phyloP scores from a whole-genome alignment of 306 rosid genomes.

The Ammopiptanthus mongolicus region DNA sequence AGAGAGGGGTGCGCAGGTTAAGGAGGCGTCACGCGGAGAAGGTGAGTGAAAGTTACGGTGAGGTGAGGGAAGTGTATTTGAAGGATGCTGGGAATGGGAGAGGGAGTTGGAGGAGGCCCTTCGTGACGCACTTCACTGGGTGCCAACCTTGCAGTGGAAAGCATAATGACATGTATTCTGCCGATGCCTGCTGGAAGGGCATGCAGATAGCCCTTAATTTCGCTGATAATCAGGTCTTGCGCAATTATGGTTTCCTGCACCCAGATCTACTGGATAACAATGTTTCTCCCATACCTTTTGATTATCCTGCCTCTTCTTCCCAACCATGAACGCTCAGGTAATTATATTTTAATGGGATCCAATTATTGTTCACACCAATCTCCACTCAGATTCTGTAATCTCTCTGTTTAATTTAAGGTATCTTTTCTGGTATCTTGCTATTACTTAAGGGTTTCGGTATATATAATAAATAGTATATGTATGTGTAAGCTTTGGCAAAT shows the following conservation, averaged over 20 bases:
- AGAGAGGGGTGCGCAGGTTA: constrained; percentile 27
- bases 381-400: constrained; percentile 20
- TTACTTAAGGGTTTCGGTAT: background rate
- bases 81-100: constrained; percentile 39
- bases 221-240: constrained; percentile 83
- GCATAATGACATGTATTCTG: constrained; percentile 56
- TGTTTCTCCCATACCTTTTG: constrained; percentile 49
- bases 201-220: constrained; percentile 64
- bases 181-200: constrained; percentile 64
- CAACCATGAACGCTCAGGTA: constrained; percentile 8
- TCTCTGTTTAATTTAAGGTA: too few species aligned
- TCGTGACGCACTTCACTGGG: constrained; percentile 81
- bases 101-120: constrained; percentile 68
- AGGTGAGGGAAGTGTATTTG: constrained; percentile 41
- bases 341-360: background rate
- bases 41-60: constrained; percentile 58
- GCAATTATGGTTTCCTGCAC: constrained; percentile 55
- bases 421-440: background rate
- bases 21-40: constrained; percentile 77
- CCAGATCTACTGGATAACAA: constrained; percentile 27
- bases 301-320: constrained; percentile 35
- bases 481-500: background rate
- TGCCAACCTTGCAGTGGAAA: constrained; percentile 91
- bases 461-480: background rate
- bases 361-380: constrained; percentile 6